phyloP scores from a whole-genome alignment of 2,329 filamentous ascomycete genomes.

The Talaromyces sp. region DNA sequence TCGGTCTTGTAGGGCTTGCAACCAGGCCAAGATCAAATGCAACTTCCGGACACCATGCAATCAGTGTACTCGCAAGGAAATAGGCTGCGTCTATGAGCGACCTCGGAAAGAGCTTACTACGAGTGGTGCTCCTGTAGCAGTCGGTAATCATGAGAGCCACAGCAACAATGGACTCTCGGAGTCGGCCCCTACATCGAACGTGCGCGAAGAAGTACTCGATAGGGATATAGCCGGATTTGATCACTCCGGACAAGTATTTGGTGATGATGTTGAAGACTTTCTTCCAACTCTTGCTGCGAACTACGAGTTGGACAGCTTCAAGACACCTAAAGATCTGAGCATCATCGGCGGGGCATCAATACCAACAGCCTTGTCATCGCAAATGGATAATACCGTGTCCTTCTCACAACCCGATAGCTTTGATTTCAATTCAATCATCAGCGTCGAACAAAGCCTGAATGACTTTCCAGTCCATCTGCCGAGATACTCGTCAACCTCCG shows the following conservation, averaged over 20 bases:
- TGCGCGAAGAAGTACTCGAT: background rate
- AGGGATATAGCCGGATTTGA: background rate
- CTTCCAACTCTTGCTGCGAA: background rate
- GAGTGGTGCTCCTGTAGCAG: background rate
- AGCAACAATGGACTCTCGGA: background rate
- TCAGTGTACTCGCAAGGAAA: slow-evolving; percentile 12
- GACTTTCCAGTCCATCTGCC: background rate
- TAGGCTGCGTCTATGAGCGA: slow-evolving; percentile 14
- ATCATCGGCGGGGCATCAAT: background rate
- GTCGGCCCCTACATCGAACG: background rate
- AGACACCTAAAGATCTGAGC: background rate
- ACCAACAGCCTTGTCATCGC: background rate
- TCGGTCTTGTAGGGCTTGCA: slow-evolving; percentile 16
- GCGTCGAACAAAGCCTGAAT: background rate
- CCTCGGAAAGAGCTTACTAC: background rate
- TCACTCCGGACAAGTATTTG: background rate
- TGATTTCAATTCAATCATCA: background rate
- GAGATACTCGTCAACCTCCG: background rate
- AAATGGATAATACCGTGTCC: background rate
- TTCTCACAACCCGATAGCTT: background rate
- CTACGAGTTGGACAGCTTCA: background rate
- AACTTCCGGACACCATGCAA: slow-evolving; percentile 15
- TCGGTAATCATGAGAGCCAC: background rate
- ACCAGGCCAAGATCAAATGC: slow-evolving; percentile 17
- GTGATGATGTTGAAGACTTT: background rate